Conservation (phyloP, 805 yeast genomes). For the Candida sphagnicola region DNA sequence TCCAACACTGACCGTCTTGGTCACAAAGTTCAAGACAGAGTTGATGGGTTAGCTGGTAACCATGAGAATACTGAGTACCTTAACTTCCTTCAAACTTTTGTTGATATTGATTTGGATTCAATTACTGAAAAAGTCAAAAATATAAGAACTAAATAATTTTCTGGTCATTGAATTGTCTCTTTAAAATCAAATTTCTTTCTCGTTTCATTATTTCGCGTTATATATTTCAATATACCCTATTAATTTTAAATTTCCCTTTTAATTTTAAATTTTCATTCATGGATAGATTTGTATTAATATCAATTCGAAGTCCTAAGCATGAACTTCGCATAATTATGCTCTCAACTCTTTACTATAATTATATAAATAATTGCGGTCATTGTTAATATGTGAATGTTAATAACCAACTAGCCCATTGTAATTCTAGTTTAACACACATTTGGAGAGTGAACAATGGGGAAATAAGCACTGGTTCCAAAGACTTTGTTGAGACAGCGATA, state of each 20-base stretch:
- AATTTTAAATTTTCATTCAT: neutral
- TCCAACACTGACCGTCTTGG: conserved; percentile 48
- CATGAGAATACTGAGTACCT: conserved; percentile 84
- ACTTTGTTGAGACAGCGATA: conserved; percentile 83
- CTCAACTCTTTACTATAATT: conserved; percentile 62
- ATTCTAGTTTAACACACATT: conserved; percentile 70
- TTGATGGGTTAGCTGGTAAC: conserved; percentile 59
- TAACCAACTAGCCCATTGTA: conserved; percentile 79
- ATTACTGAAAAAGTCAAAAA: conserved; percentile 46
- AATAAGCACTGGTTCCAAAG: conserved; percentile 70
- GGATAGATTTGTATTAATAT: neutral
- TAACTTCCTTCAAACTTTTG: conserved; percentile 48
- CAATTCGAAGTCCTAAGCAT: conserved; percentile 43
- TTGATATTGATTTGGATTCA: conserved; percentile 39
- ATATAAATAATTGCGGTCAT: conserved; percentile 71
- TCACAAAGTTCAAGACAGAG: conserved; percentile 23
- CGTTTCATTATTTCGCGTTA: no score
- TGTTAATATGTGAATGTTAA: conserved; percentile 70
- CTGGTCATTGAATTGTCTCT: no score
- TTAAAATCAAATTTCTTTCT: no score
- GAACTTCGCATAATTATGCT: conserved; percentile 61
- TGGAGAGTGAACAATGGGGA: conserved; percentile 79
- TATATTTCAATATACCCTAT: neutral
- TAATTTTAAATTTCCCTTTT: no score
- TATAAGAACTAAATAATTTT: conserved; percentile 18